These are phyloP conservation scores for Alternaria viburni DNA, from an alignment of 2,329 filamentous ascomycete genomes.

Conservation along the genomic window DNA sequence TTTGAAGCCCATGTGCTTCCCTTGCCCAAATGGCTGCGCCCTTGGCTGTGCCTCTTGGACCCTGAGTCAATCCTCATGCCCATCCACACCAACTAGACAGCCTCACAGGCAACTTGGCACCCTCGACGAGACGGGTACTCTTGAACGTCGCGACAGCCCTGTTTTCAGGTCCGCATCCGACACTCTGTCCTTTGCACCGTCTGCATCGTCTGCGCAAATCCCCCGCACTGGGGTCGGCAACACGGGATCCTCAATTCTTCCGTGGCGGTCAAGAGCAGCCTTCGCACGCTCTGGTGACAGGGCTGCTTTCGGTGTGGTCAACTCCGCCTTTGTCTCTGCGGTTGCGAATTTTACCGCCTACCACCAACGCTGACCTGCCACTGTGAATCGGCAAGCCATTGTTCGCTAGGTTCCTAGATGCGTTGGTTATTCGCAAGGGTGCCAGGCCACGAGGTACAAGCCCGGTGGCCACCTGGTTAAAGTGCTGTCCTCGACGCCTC, in stretches of 20 bases:
- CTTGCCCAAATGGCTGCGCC: slow-evolving; percentile 25
- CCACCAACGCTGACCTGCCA: slow-evolving; percentile 15
- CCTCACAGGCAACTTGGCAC: slow-evolving; percentile 14
- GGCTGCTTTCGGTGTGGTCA: slow-evolving; percentile 29
- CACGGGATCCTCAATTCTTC: slow-evolving; percentile 40
- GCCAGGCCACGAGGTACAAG: slow-evolving; percentile 30
- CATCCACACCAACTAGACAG: slow-evolving; percentile 13
- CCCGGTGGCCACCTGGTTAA: slow-evolving; percentile 19
- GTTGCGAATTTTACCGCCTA: slow-evolving; percentile 20
- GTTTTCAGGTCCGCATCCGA: slow-evolving; percentile 5
- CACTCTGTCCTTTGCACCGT: background rate
- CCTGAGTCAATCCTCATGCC: slow-evolving; percentile 15
- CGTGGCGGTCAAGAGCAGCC: slow-evolving; percentile 31
- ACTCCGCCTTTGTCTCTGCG: slow-evolving; percentile 25
- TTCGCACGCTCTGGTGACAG: slow-evolving; percentile 36
- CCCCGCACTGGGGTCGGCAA: slow-evolving; percentile 6
- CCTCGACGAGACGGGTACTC: background rate
- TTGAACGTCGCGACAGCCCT: slow-evolving; percentile 1
- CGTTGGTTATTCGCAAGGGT: slow-evolving; percentile 22
- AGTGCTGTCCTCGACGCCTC: slow-evolving; percentile 9
- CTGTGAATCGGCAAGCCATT: slow-evolving; percentile 25
- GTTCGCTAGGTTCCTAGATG: slow-evolving; percentile 35
- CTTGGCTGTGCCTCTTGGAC: slow-evolving; percentile 20
- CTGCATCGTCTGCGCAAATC: background rate
- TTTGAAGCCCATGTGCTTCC: slow-evolving; percentile 18